Conservation (phyloP, 2,329 filamentous ascomycete genomes). For the Akanthomyces dipterigenus region DNA sequence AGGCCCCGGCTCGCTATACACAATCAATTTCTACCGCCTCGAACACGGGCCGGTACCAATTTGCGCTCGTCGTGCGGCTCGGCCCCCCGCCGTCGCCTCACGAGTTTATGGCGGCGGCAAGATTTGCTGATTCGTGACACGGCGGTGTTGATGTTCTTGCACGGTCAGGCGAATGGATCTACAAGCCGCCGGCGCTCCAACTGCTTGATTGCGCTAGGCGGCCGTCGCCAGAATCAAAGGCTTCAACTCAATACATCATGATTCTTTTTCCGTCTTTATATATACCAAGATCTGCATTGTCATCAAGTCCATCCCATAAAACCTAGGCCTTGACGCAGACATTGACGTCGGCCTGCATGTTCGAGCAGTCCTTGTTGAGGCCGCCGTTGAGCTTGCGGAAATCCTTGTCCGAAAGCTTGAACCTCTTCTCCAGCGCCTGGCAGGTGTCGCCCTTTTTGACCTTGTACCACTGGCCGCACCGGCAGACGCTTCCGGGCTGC, state of each 20-base stretch:
- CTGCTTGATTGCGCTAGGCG: neutral
- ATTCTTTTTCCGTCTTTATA: neutral
- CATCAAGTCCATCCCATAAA: neutral
- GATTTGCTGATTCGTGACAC: neutral
- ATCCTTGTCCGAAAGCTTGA: neutral
- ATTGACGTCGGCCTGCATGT: constrained; percentile 2
- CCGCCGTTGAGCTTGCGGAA: constrained; percentile 3
- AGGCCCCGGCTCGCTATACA: constrained; percentile 15
- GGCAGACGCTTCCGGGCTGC: neutral
- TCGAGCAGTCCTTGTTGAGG: constrained; percentile 7
- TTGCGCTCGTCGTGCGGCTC: constrained; percentile 5
- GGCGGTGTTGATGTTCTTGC: neutral
- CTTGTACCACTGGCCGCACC: constrained; percentile 12
- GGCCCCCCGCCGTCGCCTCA: too few species aligned
- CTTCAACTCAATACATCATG: neutral
- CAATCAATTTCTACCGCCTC: constrained; percentile 16
- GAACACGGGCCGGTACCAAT: constrained; percentile 17
- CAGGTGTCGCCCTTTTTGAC: constrained; percentile 12
- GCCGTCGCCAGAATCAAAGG: neutral
- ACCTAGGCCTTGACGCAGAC: constrained; percentile 4
- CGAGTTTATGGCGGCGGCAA: neutral
- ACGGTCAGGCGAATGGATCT: neutral
- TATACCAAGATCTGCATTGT: neutral
- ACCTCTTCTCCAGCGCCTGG: neutral
- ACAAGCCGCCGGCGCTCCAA: neutral